Base-by-base conservation (phyloP, 257 asterid genomes). In the Nicotiana tomentosiformis region DNA sequence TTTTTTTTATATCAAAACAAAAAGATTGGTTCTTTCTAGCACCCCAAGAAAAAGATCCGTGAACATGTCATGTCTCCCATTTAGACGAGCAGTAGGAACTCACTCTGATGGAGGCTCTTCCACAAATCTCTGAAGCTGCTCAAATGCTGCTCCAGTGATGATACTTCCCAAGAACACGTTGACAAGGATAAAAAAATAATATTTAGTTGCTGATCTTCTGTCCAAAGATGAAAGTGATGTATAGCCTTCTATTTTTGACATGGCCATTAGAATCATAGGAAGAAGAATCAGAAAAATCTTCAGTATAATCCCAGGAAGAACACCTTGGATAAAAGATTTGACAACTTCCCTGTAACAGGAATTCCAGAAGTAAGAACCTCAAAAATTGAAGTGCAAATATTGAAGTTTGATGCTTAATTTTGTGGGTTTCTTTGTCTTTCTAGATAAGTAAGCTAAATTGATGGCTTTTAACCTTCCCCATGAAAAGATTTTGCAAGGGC, bases 161-260 rank as follows among this genome's bases (percentile, higher is more conserved):
- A 83, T 77, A 56, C 86, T 83, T 77, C 86, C 86, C 46, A 83
- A 51, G 76, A 83, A 83, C 60, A 83, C 86, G 2, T 77, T 83
- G 76, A 83, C 69, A 20, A 77, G 82, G 12, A 83, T 2, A 65
- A 83, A 83, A 46, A 81, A 18, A 81, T 81, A 78, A 66, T 81
- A 81, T 39, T 84, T 84, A 49, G 64, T 82, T 16, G 86, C 86
- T 68, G 86, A 66, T 84, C 83, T 84, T 84, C 83, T 78, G 83
- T 84, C 86, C 70, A 84, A 51, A 57, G 86, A 78, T 18, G 86
- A 84, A 39, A 84, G 76, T 35, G 86, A 78, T 67, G 83, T 39
- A 57, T 65, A 55, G 65, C 86, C 86, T 84, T 84, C 86, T 79
- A 84, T 79, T 84, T 83, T 83, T 18, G 86, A 83, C 86, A 83